Evolutionary conservation across 2,329 filamentous ascomycete species (phyloP).

Genomic region (Cadophora sp.): DNA sequence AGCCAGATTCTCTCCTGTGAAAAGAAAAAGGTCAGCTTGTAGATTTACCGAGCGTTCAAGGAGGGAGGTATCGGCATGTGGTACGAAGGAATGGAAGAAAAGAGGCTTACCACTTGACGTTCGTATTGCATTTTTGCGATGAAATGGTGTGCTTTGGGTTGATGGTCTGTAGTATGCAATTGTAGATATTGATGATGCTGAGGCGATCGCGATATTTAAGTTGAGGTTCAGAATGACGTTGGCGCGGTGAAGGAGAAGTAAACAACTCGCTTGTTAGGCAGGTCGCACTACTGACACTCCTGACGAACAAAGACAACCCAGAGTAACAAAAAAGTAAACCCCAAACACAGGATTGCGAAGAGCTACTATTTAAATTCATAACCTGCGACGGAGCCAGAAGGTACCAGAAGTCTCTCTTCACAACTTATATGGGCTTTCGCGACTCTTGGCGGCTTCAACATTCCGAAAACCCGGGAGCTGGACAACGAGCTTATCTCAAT

Average conservation of each 20-base stretch:
- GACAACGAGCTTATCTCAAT: too few species aligned
- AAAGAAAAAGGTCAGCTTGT: not conserved
- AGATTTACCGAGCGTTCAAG: too few species aligned
- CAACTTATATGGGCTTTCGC: too few species aligned
- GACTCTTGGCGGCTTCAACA: too few species aligned
- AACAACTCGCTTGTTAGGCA: constrained; percentile 7
- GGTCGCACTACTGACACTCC: not conserved
- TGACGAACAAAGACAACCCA: too few species aligned
- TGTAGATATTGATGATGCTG: not conserved
- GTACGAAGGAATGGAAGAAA: not conserved
- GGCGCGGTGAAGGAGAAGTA: not conserved
- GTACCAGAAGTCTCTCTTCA: too few species aligned
- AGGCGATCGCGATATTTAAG: not conserved
- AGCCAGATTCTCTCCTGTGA: not conserved
- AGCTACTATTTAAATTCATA: too few species aligned
- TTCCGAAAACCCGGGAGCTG: too few species aligned
- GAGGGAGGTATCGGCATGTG: not conserved
- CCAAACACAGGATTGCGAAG: too few species aligned
- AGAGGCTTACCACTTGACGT: constrained; percentile 3
- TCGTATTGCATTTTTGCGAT: constrained; percentile 4
- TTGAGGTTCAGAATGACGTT: not conserved
- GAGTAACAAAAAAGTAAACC: too few species aligned
- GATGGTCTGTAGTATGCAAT: not conserved
- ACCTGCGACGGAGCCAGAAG: too few species aligned
- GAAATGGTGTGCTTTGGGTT: not conserved